Evolutionary conservation across 2,329 filamentous ascomycete species (phyloP).

Genomic region (Monosporascus sp.): DNA sequence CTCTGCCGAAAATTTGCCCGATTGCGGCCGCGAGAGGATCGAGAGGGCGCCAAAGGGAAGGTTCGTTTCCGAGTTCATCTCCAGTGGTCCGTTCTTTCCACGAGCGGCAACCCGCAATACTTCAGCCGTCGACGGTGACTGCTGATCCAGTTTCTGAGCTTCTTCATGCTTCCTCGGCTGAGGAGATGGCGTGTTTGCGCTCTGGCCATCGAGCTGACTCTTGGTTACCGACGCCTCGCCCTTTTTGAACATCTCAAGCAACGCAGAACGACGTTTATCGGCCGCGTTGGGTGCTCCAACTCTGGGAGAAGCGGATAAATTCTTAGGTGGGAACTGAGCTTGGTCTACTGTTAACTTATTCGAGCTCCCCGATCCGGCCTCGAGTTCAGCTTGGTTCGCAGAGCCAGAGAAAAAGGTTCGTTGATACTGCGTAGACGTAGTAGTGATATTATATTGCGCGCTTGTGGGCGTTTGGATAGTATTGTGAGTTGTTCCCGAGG

Average conservation of each 20-base stretch:
- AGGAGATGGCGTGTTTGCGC: constrained; percentile 4
- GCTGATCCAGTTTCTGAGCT: constrained; percentile 13
- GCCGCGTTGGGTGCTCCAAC: constrained; percentile 8
- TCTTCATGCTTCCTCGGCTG: constrained; percentile 6
- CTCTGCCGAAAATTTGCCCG: constrained; percentile 13
- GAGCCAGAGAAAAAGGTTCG: not conserved
- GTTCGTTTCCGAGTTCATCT: constrained; percentile 31
- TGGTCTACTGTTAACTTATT: constrained; percentile 5
- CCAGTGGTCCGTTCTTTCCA: constrained; percentile 25
- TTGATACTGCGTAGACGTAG: constrained; percentile 3
- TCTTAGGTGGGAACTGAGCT: constrained; percentile 1
- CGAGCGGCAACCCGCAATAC: constrained; percentile 20
- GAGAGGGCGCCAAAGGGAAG: constrained; percentile 34
- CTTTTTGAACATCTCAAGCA: constrained; percentile 52
- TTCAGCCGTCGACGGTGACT: constrained; percentile 18
- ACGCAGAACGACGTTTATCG: constrained; percentile 40
- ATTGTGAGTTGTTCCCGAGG: constrained; percentile 6
- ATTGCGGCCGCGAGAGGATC: constrained; percentile 30
- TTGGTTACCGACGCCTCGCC: constrained; percentile 20
- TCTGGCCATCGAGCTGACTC: constrained; percentile 14
- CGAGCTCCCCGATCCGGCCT: not conserved
- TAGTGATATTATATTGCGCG: constrained; percentile 8
- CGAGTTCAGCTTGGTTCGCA: not conserved
- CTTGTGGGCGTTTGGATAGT: not conserved
- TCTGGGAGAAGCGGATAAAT: not conserved